phyloP scores from a whole-genome alignment of 768 basidiomycete species.

The Holtermanniella nyarrowii region DNA sequence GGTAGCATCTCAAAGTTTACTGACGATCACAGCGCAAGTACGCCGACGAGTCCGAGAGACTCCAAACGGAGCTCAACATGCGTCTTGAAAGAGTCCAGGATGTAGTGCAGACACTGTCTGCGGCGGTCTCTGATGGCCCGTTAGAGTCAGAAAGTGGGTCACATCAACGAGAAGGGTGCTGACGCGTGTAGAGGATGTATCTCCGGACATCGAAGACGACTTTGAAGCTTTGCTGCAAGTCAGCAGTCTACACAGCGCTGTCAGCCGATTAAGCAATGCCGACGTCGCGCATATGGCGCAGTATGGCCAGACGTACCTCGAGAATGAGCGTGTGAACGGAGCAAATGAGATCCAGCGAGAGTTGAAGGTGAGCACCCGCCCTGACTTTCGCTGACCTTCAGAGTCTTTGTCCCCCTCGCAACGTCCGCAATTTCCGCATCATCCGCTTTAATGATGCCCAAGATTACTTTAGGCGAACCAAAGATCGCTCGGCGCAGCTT shows the following conservation, averaged over 20 bases:
- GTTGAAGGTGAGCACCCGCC: constrained; percentile 57
- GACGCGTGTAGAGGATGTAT: constrained; percentile 28
- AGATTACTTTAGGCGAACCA: constrained; percentile 48
- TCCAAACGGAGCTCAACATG: constrained; percentile 53
- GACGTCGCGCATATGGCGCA: constrained; percentile 24
- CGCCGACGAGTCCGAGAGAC: constrained; percentile 51
- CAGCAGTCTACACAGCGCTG: constrained; percentile 43
- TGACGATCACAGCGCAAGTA: constrained; percentile 48
- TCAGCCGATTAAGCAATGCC: constrained; percentile 43
- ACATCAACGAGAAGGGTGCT: too few species aligned
- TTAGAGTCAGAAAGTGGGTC: too few species aligned
- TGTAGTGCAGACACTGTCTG: constrained; percentile 49
- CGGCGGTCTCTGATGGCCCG: not conserved
- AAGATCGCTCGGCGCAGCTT: constrained; percentile 58
- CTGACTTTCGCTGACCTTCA: not conserved
- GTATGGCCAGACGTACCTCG: constrained; percentile 12
- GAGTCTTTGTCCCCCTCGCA: constrained; percentile 61
- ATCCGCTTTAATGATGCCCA: constrained; percentile 50
- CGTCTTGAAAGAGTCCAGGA: constrained; percentile 49
- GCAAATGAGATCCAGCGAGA: constrained; percentile 61
- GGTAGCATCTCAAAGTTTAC: not conserved
- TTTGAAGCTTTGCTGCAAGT: constrained; percentile 60
- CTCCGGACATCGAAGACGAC: constrained; percentile 44
- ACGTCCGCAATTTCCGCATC: constrained; percentile 67
- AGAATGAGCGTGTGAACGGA: constrained; percentile 25